Base-by-base conservation (phyloP, 345 rosid genomes). In the Sonneratia alba region DNA sequence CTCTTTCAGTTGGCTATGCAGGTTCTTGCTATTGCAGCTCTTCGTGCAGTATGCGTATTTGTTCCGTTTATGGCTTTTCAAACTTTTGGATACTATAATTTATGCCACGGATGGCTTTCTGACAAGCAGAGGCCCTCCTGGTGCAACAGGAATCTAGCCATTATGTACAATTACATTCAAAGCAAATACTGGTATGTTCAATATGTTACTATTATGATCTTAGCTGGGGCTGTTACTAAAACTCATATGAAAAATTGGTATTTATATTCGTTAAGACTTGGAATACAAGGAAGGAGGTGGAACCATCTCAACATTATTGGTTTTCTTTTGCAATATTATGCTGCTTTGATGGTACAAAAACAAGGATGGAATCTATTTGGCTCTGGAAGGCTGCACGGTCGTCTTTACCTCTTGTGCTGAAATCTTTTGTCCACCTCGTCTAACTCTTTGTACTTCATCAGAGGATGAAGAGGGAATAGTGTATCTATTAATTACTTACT, bases 121-220 rank as follows among this genome's bases (percentile, higher is more conserved):
- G 90, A 87, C 63, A 83, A 86, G 74, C 32, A 72, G 79, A 83
- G 93, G 79, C 97, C 97, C 64, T 94, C 97, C 64, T 94, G 98
- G 98, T 94, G 98, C 82, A 87, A 82, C 74, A 85, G 83, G 75
- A 88, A 77, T 75, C 55, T 94, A 79, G 97, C 98, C 38, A 74
- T 90, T 75, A 67, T 87, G 49, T 94, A 94, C 84, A 92, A 78
- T 83, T 90, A 85, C 76, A 85, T 95, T 72, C 99, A 95, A 69
- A 87, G 86, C 81, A 93, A 85, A 79, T 94, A 94, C 70, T 92
- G 99, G 97, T 94, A 86, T 68, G 78, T 69, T 66, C 22, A 47
- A 14, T 47, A 7, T 19, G 61, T 38, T 48, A 1, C 22, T 66
- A 36, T 55, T 66, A 24, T 5, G 2, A 34, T 1, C 66, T 7